phyloP scores from a whole-genome alignment of 495 filamentous ascomycete species.

The Talaromyces stipitatus region DNA sequence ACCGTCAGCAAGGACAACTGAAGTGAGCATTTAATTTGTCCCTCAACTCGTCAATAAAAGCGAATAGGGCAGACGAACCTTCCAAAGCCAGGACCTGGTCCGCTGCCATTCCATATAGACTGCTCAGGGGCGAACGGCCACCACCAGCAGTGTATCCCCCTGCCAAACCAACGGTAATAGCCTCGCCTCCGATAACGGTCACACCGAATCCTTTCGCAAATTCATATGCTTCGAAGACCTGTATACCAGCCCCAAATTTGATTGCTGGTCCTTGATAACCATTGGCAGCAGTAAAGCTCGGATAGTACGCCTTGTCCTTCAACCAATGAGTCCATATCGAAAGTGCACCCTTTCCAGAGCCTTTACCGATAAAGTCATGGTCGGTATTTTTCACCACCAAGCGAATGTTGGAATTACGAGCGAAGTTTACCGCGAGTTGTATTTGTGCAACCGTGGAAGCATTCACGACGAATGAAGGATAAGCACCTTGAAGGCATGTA shows the following conservation, averaged over 20 bases:
- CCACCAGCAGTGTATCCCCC: background rate
- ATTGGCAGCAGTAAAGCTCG: background rate
- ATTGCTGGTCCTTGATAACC: background rate
- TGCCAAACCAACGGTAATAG: background rate
- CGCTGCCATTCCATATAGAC: background rate
- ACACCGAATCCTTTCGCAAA: too few species aligned
- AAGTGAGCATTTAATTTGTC: background rate
- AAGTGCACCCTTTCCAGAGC: background rate
- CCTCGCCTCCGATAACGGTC: too few species aligned
- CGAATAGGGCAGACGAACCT: background rate
- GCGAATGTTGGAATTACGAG: background rate
- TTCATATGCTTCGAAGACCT: too few species aligned
- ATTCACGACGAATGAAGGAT: background rate
- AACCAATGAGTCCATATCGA: background rate
- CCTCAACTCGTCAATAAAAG: background rate
- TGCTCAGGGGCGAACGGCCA: background rate
- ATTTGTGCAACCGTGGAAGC: background rate
- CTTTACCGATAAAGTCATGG: background rate
- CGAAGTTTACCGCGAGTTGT: background rate
- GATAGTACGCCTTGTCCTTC: background rate
- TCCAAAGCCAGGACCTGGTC: background rate
- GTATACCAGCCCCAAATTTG: too few species aligned
- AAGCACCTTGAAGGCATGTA: background rate
- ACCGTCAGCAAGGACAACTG: background rate
- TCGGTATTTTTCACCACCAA: background rate